Conservation (phyloP, 345 rosid genomes). For the Bretschneidera sinensis region DNA sequence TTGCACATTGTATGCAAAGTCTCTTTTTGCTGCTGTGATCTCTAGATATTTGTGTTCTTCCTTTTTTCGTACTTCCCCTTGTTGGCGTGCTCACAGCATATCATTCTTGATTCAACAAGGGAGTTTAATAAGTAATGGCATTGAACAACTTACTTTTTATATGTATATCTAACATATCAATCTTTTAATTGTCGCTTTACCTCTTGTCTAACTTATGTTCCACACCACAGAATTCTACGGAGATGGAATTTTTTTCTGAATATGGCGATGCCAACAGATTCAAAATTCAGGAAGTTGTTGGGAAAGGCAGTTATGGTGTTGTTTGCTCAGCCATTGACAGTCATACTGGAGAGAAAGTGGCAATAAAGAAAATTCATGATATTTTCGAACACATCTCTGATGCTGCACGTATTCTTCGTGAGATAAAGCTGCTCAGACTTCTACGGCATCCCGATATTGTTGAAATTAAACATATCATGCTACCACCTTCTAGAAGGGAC, state of each 20-base stretch:
- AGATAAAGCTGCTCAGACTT: constrained; percentile 82
- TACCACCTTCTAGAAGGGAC: constrained; percentile 88
- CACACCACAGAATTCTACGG: constrained; percentile 57
- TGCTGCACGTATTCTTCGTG: constrained; percentile 88
- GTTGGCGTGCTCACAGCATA: neutral
- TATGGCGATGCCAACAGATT: constrained; percentile 87
- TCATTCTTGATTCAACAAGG: neutral
- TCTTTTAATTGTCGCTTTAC: neutral
- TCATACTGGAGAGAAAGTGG: constrained; percentile 79
- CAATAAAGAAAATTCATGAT: constrained; percentile 86
- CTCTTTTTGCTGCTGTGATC: neutral
- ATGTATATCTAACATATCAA: no score
- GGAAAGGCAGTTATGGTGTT: constrained; percentile 93
- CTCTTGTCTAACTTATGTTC: neutral
- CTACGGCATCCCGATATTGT: constrained; percentile 88
- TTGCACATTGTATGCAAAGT: neutral
- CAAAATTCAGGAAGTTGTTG: constrained; percentile 85
- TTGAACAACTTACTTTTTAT: neutral
- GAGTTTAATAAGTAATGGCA: constrained; percentile 5
- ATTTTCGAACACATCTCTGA: constrained; percentile 90
- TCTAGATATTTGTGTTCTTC: neutral
- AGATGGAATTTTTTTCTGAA: constrained; percentile 87
- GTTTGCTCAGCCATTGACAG: constrained; percentile 92
- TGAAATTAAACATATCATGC: constrained; percentile 93
- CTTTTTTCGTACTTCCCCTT: neutral